Conservation (phyloP, 208 protist genomes). For the Angomonas ambiguus region DNA sequence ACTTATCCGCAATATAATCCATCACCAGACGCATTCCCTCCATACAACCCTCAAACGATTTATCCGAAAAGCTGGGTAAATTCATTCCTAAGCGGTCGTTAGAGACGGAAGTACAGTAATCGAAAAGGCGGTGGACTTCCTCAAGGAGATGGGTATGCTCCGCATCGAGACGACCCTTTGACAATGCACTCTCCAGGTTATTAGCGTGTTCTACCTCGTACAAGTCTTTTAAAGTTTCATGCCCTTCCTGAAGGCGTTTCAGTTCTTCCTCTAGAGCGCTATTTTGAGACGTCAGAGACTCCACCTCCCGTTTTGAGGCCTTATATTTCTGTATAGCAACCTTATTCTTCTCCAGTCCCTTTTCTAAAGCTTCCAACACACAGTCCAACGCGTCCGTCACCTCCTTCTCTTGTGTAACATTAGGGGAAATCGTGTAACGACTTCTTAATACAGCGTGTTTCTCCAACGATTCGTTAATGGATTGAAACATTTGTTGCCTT, state of each 20-base stretch:
- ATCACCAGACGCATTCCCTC: conserved; percentile 31
- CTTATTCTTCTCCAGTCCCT: neutral
- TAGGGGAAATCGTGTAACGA: neutral
- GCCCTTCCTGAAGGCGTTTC: neutral
- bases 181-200: neutral
- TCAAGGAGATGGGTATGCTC: conserved; percentile 4
- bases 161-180: neutral
- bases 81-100: conserved; percentile 19
- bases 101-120: conserved; percentile 1
- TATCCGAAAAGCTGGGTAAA: conserved; percentile 26
- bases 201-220: neutral
- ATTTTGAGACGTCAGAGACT: neutral
- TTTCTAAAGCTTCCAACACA: neutral
- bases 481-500: neutral
- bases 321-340: neutral
- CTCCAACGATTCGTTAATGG: neutral
- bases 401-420: neutral
- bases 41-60: conserved; percentile 22
- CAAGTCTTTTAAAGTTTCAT: neutral
- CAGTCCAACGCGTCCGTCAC: neutral
- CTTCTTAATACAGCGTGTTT: neutral
- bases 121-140: conserved; percentile 10
- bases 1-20: conserved; percentile 1
- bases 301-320: neutral
- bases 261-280: neutral